Percentiles rank a stretch among this genome's conserved stretches.
These are phyloP conservation scores for Ambispora gerdemannii DNA, from an alignment of 192 early-diverging fungal species.

Conservation along the genomic window DNA sequence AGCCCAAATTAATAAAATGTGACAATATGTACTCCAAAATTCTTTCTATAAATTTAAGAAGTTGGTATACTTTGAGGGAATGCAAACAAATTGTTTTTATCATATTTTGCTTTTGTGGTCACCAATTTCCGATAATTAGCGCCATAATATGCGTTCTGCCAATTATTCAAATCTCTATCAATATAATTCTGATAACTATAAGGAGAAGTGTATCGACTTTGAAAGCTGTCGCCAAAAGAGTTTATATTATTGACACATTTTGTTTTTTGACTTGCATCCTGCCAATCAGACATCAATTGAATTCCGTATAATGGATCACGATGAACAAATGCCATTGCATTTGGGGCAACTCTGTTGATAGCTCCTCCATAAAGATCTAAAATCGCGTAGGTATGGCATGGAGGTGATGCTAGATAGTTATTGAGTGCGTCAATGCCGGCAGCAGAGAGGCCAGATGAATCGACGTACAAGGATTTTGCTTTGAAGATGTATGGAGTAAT, in stretches of 20 bases:
- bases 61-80: constrained; percentile 46
- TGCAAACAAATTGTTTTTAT: constrained; percentile 38
- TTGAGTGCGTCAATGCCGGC: constrained; percentile 26
- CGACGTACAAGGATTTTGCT: constrained; percentile 30
- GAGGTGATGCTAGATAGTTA: constrained; percentile 30
- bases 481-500: constrained; percentile 31
- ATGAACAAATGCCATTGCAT: constrained; percentile 39
- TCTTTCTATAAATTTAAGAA: too few species aligned
- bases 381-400: constrained; percentile 25
- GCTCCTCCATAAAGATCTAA: constrained; percentile 42
- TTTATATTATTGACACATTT: not conserved
- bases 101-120: constrained; percentile 32
- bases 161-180: constrained; percentile 36
- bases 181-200: constrained; percentile 38
- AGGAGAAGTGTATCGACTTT: not conserved
- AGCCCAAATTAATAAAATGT: too few species aligned
- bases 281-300: constrained; percentile 41
- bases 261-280: not conserved
- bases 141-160: constrained; percentile 41
- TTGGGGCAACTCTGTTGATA: constrained; percentile 11
- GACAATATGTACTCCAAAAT: too few species aligned
- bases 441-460: constrained; percentile 30
- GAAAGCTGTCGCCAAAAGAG: not conserved
- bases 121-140: constrained; percentile 30
- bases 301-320: constrained; percentile 35